Base-by-base conservation (phyloP, 2,329 filamentous ascomycete species). In the Botrytis sinoallii region DNA sequence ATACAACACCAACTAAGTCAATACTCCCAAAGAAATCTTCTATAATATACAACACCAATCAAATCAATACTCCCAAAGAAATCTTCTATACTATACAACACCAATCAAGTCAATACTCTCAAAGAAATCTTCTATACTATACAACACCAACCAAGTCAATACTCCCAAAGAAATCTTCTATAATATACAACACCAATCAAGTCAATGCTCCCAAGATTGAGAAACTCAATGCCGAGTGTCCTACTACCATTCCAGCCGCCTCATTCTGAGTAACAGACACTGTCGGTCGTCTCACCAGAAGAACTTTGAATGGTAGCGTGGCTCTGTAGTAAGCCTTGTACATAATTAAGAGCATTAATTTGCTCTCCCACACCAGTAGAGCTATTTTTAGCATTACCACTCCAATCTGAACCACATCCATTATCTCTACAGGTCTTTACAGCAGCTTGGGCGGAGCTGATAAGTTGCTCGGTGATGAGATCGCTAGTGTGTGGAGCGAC, bases 321-420 rank as follows among this genome's bases (percentile, higher is more conserved):
- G 7, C 64, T 63, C 29, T 76, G 67, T 20, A 86, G 80, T 65
- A 84, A 79, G 25, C 83, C 83, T 68, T 83, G 80, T 67, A 89
- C 84, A 66, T 86, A 84, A 64, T 85, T 86, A 35, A 89, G 81
- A 0, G 87, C 87, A 75, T 84, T 85, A 84, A 89, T 86, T 88
- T 70, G 89, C 87, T 46, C 88, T 88, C 74, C 78, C 32, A 78
- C 55, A 40, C 75, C 76, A 14, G 40, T 85, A 16, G 70, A 57
- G 74, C 83, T 85, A 74, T 90, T 88, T 77, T 85, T 90, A 0
- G 81, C 77, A 59, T 84, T 86, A 18, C 81, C 83, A 74, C 86
- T 85, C 91, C 91, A 93, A 77, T 86, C 86, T 76, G 91, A 88
- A 18, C 90, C 89, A 78, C 92, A 93, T 42, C 85, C 85, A n/a